Evolutionary conservation across 768 basidiomycete genomes (phyloP).

Genomic region (Tylopilus subfusipes): DNA sequence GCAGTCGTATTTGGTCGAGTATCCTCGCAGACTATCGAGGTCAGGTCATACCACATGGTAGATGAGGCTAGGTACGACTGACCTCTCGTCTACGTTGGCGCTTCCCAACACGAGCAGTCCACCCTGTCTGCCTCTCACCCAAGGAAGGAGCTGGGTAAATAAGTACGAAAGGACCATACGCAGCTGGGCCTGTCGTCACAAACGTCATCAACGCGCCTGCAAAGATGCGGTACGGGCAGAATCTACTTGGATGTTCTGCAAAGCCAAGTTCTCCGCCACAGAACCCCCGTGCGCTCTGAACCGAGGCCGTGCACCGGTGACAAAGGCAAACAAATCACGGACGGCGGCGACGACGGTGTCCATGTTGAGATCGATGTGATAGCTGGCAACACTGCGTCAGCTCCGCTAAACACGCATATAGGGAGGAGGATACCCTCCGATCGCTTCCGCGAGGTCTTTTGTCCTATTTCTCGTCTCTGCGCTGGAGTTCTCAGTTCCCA

Average conservation of each 20-base stretch:
- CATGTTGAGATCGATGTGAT: conserved; percentile 96
- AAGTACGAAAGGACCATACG: conserved; percentile 94
- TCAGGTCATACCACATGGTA: not conserved
- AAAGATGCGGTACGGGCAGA: not conserved
- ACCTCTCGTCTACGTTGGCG: conserved; percentile 98
- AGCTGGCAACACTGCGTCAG: conserved; percentile 44
- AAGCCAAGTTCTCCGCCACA: conserved; percentile 85
- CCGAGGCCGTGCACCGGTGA: conserved; percentile 68
- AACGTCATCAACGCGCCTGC: not conserved
- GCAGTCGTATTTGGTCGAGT: conserved; percentile 97
- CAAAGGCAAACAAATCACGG: conserved; percentile 74
- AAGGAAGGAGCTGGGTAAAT: conserved; percentile 93
- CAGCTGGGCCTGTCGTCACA: conserved; percentile 69
- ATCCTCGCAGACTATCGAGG: conserved; percentile 75
- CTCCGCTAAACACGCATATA: not conserved
- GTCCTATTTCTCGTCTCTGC: conserved; percentile 81
- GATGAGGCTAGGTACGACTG: not conserved
- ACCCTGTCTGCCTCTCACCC: conserved; percentile 80
- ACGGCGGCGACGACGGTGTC: conserved; percentile 85
- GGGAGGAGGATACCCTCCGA: conserved; percentile 66
- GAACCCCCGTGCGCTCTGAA: conserved; percentile 88
- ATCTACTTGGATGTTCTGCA: conserved; percentile 91
- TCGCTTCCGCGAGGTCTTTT: conserved; percentile 79
- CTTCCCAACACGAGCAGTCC: conserved; percentile 94
- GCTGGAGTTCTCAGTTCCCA: conserved; percentile 97